Percentiles rank a stretch among this genome's conserved stretches.
Evolutionary conservation across 768 basidiomycete genomes (phyloP).

Genomic region (Leccinum obscurum): DNA sequence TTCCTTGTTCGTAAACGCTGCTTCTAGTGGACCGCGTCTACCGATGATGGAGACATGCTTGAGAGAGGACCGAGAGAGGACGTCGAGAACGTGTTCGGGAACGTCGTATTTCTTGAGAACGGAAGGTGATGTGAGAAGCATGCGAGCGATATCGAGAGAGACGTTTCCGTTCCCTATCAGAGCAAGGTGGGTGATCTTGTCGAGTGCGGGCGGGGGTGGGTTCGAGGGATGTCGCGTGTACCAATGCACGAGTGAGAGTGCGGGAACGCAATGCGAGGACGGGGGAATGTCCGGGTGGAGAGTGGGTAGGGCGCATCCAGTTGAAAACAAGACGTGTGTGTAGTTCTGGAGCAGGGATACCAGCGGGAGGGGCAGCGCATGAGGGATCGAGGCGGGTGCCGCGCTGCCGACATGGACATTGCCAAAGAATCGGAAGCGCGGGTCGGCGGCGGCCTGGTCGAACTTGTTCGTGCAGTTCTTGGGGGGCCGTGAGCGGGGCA

Average conservation of each 20-base stretch:
- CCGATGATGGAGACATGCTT: conserved; percentile 81
- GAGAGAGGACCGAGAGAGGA: conserved; percentile 61
- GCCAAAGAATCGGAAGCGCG: conserved; percentile 86
- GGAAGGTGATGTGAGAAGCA: conserved; percentile 73
- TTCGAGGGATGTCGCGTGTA: conserved; percentile 89
- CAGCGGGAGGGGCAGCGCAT: conserved; percentile 60
- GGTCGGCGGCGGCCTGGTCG: conserved; percentile 74
- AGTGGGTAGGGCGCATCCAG: conserved; percentile 74
- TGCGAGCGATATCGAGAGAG: conserved; percentile 87
- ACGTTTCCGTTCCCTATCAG: conserved; percentile 96
- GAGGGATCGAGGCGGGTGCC: conserved; percentile 43
- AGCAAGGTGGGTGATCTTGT: conserved; percentile 67
- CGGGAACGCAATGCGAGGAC: conserved; percentile 58
- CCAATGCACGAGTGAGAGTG: conserved; percentile 89
- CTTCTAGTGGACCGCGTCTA: conserved; percentile 84
- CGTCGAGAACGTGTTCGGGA: conserved; percentile 68
- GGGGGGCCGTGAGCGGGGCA: conserved; percentile 8
- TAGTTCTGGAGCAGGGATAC: conserved; percentile 66
- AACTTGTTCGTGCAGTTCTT: conserved; percentile 98
- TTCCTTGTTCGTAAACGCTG: conserved; percentile 91
- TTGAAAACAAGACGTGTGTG: conserved; percentile 83
- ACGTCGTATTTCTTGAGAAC: conserved; percentile 74
- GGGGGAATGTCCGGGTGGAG: conserved; percentile 54
- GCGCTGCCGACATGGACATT: conserved; percentile 66
- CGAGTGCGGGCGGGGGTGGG: conserved; percentile 60